Evolutionary conservation across 2,329 filamentous ascomycete species (phyloP), one percentile per base, ranked within the genome.

Genomic region (Neurospora sp.): DNA sequence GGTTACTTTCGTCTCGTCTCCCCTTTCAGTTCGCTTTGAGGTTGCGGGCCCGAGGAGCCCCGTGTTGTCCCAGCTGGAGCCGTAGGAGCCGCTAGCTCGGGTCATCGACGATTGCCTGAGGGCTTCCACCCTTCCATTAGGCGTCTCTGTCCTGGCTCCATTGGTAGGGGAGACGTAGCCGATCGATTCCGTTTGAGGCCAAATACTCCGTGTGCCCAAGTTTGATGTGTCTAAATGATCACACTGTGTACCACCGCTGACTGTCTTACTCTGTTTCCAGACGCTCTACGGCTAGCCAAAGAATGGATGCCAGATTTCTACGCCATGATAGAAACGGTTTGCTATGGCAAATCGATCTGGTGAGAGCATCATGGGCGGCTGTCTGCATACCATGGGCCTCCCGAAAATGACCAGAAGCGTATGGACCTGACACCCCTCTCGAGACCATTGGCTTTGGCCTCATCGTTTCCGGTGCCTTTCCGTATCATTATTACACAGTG

Each of bases 391-490:
- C 23, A 62, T 17, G 23, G 40, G 67, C 40, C 41, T 43, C 67
- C 37, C 33, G 10, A 43, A 68, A 68, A 68, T 36, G 33, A 40
- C 38, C 38, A 39, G 66, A 67, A 43, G 66, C 41, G 12, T 36
- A 68, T 28, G 11, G 33, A 43, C 41, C 41, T n/a, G 41, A 43
- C 12, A 33, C 66, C 23, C 36, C 39, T 43, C n/a, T 23, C 39
- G 19, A 23, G 4, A 36, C 33, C 71, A 74, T 71, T 72, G 67
- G 73, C 66, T 68, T 66, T 43, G 70, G 39, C 69, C 69, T 70
- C 52, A 28, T 57, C 52, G 52, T 57, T 57, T 57, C 52, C 52
- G 23, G 23, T 33, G 52, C 69, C 37, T 68, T 70, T 67, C 69
- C 70, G 72, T 36, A 36, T 10, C 28, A 33, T 10, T 70, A 71